phyloP scores from a whole-genome alignment of 1,284 basidiomycete species.

The Austropuccinia psidii region DNA sequence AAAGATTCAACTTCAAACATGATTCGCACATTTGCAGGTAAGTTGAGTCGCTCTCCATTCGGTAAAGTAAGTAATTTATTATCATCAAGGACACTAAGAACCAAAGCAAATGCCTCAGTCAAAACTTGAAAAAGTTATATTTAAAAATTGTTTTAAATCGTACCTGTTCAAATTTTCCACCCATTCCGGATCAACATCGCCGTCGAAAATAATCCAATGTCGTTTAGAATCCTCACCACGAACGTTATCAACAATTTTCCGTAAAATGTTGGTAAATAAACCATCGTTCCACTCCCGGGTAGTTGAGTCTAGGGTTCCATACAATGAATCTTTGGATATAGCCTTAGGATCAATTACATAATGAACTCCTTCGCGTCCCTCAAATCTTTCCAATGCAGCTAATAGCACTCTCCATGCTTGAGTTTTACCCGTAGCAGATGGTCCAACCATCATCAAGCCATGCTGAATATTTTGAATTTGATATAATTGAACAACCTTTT shows the following conservation, averaged over 20 bases:
- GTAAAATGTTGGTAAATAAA: constrained; percentile 91
- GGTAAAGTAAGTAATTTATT: constrained; percentile 96
- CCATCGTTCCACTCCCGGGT: constrained; percentile 99
- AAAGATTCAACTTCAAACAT: constrained; percentile 99
- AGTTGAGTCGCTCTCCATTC: constrained; percentile 94
- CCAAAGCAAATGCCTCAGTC: neutral
- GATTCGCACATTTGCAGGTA: constrained; percentile 94
- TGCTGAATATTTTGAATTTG: constrained; percentile 99
- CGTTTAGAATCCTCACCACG: constrained; percentile 93
- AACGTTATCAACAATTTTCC: constrained; percentile 97
- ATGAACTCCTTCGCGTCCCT: constrained; percentile 81
- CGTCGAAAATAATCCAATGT: constrained; percentile 99
- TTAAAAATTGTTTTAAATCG: constrained; percentile 44
- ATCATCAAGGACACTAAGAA: constrained; percentile 86
- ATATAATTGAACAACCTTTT: constrained; percentile 94
- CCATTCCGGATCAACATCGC: constrained; percentile 99
- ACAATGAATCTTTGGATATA: constrained; percentile 95
- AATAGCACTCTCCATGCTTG: constrained; percentile 94
- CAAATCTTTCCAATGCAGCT: constrained; percentile 78
- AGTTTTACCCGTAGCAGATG: constrained; percentile 93
- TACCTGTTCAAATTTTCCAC: constrained; percentile 98
- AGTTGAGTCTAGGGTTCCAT: constrained; percentile 92
- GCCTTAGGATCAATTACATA: constrained; percentile 99
- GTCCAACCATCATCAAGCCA: constrained; percentile 98
- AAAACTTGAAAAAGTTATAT: neutral